Evolutionary conservation across 2,329 filamentous ascomycete genomes (phyloP), one percentile per base, ranked within the genome.

Genomic region (Aspergillus sp.): DNA sequence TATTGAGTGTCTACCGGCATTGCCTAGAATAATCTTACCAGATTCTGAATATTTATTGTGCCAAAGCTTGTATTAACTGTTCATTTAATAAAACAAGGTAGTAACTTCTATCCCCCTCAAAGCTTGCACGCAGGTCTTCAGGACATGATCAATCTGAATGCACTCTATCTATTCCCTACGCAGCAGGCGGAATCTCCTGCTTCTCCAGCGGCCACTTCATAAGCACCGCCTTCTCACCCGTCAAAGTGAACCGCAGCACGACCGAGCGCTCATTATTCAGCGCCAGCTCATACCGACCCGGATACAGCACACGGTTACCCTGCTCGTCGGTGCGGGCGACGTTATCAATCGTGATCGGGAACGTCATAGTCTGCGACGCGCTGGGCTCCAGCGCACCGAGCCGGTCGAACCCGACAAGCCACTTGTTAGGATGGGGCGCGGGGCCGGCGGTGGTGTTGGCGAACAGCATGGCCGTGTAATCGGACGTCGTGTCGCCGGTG

Each of bases 381-480:
- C 62, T 61, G 1, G 64, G 59, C 14, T 64, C 50, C 51, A 68
- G 43, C 2, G 48, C 60, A 1, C 62, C 54, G 1, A 74, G 52
- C 2, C 72, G 60, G 19, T 73, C 66, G 45, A 70, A 75, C 0
- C 70, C 71, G 3, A 73, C 69, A 5, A 77, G 65, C 65, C 70
- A 72, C 49, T 76, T 76, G 51, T 68, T 71, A 1, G 75, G 74
- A 26, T 69, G 65, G 0, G 75, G 75, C 24, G 62, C 54, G 0
- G 75, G 74, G 0, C 75, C 75, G 4, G 71, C 67, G 0, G 62
- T 68, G 10, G 70, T 69, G 45, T 69, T 70, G 10, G 65, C 63
- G 50, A 75, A 77, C 0, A 70, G 58, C 54, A 77, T 67, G 0
- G 67, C 71, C 0, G 72, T 69, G 51, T 75, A 77, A 52, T 76